Evolutionary conservation across 2,329 filamentous ascomycete genomes (phyloP).

Genomic region (Ophiostoma perfectum): DNA sequence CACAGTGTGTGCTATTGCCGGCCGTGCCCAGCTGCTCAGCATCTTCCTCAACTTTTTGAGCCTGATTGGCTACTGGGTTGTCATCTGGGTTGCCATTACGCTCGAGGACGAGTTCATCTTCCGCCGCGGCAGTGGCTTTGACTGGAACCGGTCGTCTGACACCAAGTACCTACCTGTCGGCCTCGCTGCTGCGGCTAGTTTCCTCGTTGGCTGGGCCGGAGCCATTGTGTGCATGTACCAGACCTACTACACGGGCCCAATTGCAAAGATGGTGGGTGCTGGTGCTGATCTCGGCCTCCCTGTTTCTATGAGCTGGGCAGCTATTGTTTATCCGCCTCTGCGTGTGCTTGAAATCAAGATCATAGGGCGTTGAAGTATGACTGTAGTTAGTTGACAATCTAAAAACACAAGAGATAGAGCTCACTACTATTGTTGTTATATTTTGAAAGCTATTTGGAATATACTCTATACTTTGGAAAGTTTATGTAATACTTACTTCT

Average conservation of each 20-base stretch:
- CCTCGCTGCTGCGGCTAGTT: conserved; percentile 55
- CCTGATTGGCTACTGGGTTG: conserved; percentile 66
- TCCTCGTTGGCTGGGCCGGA: conserved; percentile 60
- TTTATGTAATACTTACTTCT: too few species aligned
- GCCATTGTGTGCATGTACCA: conserved; percentile 64
- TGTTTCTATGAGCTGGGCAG: conserved; percentile 28
- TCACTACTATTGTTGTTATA: neutral
- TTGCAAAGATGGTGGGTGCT: conserved; percentile 27
- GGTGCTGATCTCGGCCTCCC: conserved; percentile 30
- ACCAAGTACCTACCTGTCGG: conserved; percentile 55
- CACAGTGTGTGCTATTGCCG: conserved; percentile 59
- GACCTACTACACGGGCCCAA: conserved; percentile 61
- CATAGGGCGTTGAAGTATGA: conserved; percentile 16
- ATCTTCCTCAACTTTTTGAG: conserved; percentile 67
- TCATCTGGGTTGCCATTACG: conserved; percentile 58
- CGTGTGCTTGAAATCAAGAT: conserved; percentile 28
- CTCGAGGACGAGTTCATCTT: conserved; percentile 60
- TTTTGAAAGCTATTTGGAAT: too few species aligned
- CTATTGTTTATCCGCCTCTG: conserved; percentile 28
- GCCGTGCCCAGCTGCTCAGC: conserved; percentile 53
- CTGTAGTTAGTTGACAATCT: neutral
- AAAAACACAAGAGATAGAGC: neutral
- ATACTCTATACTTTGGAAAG: too few species aligned
- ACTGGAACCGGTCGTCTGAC: conserved; percentile 59
- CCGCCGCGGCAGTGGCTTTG: conserved; percentile 46